Evolutionary conservation across 352 stramenopile species (phyloP), one percentile per base, ranked within the genome.

Genomic region (Pythium graminicola): DNA sequence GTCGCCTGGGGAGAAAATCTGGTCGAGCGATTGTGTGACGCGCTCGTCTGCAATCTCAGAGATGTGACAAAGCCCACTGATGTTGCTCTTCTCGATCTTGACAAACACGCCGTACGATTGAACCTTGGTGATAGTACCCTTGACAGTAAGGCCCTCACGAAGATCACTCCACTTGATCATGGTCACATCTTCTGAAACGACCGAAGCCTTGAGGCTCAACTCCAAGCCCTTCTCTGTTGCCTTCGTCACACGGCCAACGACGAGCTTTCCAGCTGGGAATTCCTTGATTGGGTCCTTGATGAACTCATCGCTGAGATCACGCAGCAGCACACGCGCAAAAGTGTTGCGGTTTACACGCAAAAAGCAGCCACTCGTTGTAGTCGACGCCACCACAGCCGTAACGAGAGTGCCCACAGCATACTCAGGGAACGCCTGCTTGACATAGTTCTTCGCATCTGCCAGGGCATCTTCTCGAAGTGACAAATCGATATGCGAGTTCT

Each of bases 51-150:
- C 94, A 57, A 97, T 85, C 73, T 99, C 93, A 32, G 90, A 98
- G 44, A 98, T 95, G 65, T 99, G 95, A 41, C 87, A 97, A 28
- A 99, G 67, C 14, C 94, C 95, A 65, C 82, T 97, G 29, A 98
- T 85, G 35, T 92, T 95, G 64, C 88, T 98, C 65, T 97, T 94
- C 54, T 98, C 89, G 36, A 99, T 88, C 52, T 89, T 86, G 49
- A 98, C 89, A 63, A 98, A 98, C 17, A 98, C 93, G 39, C 95
- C 95, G 62, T 98, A 99, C 26, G 75, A 63, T 63, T 98, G 91
- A 20, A 99, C 77, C 60, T 96, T 95, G 14, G 89, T 96, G 62
- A 99, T 94, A 50, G 89, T 97, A 51, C 90, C 95, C 66, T 95
- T 98, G 50, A 98, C 86, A 27, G 93, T 98, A 28, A 85, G 66